phyloP scores from a whole-genome alignment of 345 rosid species.

The Camelina hispida region DNA sequence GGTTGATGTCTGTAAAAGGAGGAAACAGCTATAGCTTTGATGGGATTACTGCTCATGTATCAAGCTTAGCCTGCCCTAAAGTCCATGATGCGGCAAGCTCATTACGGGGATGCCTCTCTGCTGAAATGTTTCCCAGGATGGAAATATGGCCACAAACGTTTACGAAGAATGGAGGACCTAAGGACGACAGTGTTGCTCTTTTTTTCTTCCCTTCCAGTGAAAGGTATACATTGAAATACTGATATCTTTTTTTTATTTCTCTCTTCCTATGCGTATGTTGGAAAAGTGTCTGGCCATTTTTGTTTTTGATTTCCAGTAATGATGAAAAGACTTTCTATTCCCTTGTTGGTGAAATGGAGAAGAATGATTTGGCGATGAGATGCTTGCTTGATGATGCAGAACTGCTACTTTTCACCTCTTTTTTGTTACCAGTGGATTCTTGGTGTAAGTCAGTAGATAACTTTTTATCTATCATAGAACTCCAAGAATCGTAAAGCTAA shows the following conservation, averaged over 20 bases:
- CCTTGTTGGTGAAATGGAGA: constrained; percentile 59
- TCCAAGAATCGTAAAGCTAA: constrained; percentile 17
- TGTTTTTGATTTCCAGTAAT: constrained; percentile 45
- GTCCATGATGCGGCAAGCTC: constrained; percentile 55
- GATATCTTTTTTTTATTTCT: background rate
- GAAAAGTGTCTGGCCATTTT: constrained; percentile 11
- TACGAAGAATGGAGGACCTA: constrained; percentile 48
- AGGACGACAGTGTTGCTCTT: constrained; percentile 59
- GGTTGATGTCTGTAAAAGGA: constrained; percentile 46
- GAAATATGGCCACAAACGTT: constrained; percentile 70
- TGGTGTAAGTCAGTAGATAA: constrained; percentile 58
- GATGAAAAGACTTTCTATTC: constrained; percentile 46
- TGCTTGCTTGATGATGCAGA: constrained; percentile 58
- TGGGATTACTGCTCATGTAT: constrained; percentile 64
- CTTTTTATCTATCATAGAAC: background rate
- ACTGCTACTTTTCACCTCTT: constrained; percentile 70
- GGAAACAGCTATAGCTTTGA: constrained; percentile 31
- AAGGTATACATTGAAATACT: constrained; percentile 44
- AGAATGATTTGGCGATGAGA: constrained; percentile 59
- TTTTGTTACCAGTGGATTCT: constrained; percentile 52
- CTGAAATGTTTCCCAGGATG: constrained; percentile 59
- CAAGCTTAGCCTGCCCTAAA: constrained; percentile 59
- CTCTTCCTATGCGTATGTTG: constrained; percentile 3
- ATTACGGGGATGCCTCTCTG: constrained; percentile 49
- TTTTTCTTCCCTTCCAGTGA: constrained; percentile 63